Base-by-base conservation (phyloP, 148 eudicot genomes). In the Selenicereus undatus region DNA sequence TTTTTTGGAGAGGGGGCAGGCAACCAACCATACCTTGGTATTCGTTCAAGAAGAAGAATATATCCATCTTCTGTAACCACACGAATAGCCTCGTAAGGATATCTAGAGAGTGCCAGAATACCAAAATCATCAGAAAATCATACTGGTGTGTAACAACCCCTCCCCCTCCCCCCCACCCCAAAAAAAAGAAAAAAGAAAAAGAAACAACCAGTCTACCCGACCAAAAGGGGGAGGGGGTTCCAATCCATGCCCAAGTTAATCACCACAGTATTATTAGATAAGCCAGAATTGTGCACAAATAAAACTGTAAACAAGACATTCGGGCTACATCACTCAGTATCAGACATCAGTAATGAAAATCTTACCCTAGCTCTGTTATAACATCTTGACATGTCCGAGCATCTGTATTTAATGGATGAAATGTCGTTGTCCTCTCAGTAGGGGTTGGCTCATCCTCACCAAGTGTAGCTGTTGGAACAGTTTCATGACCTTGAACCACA, bases 341-440 rank as follows among this genome's bases (percentile, higher is more conserved):
- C 45, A 27, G 68, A 27, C 18, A 26, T 74, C 35, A 70, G 24
- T 13, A 45, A 24, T 24, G 71, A 66, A 29, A 58, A 62, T 42
- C 91, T 86, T 88, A 94, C 99, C 99, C 99, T 78, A 94, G 90
- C 87, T 97, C 98, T 21, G 97, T 97, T 62, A 97, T 97, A 84
- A 97, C 97, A 89, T 97, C 99, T 85, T 84, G 88, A 89, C 99
- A 97, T 68, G 99, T 97, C 77, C 97, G 89, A 79, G 97, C 94
- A 88, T 97, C 99, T 26, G 97, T 97, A 86, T 94, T 96, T 58
- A 94, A 81, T 16, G 97, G 86, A 78, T 85, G 81, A 73, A 83
- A 89, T 74, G 82, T 80, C 14, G 91, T 77, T 80, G 86, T 89
- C 79, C 88, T 91, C 85, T 92, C 97, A 24, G 83, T 66, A 26